These are phyloP conservation scores for Penicillium sp. DNA, from an alignment of 2,329 filamentous ascomycete species.

Conservation along the genomic window DNA sequence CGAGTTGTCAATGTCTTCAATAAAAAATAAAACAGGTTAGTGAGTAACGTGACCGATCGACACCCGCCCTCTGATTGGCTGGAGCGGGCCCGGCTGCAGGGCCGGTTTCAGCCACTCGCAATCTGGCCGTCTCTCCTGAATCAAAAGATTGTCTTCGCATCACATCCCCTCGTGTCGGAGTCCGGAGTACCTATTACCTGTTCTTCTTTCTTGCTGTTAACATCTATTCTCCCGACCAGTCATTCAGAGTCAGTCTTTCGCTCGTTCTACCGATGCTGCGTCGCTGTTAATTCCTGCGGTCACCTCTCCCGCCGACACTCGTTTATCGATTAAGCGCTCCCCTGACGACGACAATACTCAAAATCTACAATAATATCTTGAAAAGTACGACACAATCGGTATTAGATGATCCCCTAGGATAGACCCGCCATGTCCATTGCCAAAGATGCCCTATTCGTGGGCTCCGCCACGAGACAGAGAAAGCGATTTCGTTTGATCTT, in stretches of 20 bases:
- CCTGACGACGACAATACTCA: not conserved
- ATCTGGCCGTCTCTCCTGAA: not conserved
- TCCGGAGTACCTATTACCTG: not conserved
- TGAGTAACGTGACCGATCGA: not conserved
- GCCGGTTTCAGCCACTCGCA: slow-evolving; percentile 1
- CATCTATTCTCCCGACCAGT: not conserved
- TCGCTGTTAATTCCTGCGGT: not conserved
- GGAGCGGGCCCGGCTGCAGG: not conserved
- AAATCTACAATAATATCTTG: not conserved
- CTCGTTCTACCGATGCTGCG: not conserved
- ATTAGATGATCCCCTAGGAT: not conserved
- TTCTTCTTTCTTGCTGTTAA: not conserved
- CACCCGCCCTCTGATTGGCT: not conserved
- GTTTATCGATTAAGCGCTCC: not conserved
- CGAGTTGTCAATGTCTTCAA: too few relatives aligned
- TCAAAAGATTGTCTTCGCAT: not conserved
- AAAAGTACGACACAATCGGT: not conserved
- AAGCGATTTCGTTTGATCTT: slow-evolving; percentile 9
- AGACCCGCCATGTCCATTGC: slow-evolving; percentile 6
- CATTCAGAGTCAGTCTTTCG: not conserved
- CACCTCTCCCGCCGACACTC: slow-evolving; percentile 6
- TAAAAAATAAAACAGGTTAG: too few relatives aligned
- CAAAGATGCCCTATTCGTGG: slow-evolving; percentile 9
- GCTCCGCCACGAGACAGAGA: slow-evolving; percentile 9
- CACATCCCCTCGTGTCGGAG: not conserved